These are phyloP conservation scores for Tolypocladium capitatum DNA, from an alignment of 2,329 filamentous ascomycete species.

Conservation along the genomic window DNA sequence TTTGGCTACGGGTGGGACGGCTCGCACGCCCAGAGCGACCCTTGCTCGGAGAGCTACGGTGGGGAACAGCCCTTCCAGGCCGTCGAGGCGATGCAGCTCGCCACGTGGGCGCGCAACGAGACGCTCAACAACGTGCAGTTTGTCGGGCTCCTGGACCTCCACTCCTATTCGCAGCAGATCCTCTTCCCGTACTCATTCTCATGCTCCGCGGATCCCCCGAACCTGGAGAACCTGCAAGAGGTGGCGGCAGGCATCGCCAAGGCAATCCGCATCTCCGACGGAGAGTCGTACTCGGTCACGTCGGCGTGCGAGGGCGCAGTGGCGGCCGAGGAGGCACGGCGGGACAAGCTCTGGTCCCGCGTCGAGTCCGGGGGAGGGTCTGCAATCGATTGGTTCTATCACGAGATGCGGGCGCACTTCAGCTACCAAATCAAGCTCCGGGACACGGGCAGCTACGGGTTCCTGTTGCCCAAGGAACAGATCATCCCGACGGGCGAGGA, in stretches of 20 bases:
- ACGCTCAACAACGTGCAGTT: slow-evolving; percentile 62
- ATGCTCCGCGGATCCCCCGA: slow-evolving; percentile 65
- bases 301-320: slow-evolving; percentile 80
- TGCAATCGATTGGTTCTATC: slow-evolving; percentile 90
- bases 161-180: slow-evolving; percentile 91
- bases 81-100: slow-evolving; percentile 60
- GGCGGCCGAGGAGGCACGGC: slow-evolving; percentile 10
- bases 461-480: slow-evolving; percentile 72
- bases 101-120: slow-evolving; percentile 73
- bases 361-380: slow-evolving; percentile 72
- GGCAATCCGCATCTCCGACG: slow-evolving; percentile 68
- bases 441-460: slow-evolving; percentile 89
- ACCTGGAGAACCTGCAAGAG: slow-evolving; percentile 84
- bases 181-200: slow-evolving; percentile 86
- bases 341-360: slow-evolving; percentile 19
- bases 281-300: slow-evolving; percentile 61
- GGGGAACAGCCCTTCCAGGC: slow-evolving; percentile 75
- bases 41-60: slow-evolving; percentile 83
- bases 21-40: slow-evolving; percentile 51
- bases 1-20: slow-evolving; percentile 80
- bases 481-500: slow-evolving; percentile 87
- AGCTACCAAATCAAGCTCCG: slow-evolving; percentile 90
- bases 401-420: slow-evolving; percentile 67
- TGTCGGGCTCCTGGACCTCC: slow-evolving; percentile 77
- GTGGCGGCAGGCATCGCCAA: slow-evolving; percentile 79